Conservation (phyloP, 2,329 filamentous ascomycete genomes). For the Venturia effusa region DNA sequence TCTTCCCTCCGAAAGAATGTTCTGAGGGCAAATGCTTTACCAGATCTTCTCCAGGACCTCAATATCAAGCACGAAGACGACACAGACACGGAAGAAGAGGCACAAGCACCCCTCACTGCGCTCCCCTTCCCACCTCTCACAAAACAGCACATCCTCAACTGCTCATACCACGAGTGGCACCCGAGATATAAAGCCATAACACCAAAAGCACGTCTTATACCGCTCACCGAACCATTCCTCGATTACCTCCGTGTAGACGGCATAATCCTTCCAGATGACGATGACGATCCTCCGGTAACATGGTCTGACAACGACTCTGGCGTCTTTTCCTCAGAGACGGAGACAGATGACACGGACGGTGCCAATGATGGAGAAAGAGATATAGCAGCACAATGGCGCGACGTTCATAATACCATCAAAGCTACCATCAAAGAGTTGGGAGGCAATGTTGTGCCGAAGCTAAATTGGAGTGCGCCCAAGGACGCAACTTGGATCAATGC, state of each 20-base stretch:
- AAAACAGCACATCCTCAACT: constrained; percentile 81
- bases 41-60: not conserved
- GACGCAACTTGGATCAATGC: constrained; percentile 85
- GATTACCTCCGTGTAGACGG: constrained; percentile 86
- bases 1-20: constrained; percentile 1
- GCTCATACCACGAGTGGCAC: constrained; percentile 90
- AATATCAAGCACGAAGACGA: constrained; percentile 6
- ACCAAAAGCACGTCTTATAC: constrained; percentile 77
- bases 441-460: constrained; percentile 78
- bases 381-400: constrained; percentile 52
- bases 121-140: constrained; percentile 75
- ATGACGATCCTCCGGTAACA: constrained; percentile 30
- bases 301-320: constrained; percentile 43
- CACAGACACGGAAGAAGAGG: constrained; percentile 3
- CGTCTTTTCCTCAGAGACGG: constrained; percentile 35
- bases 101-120: constrained; percentile 16
- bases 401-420: constrained; percentile 68
- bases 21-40: not conserved
- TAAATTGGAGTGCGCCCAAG: constrained; percentile 96
- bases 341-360: constrained; percentile 38
- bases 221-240: constrained; percentile 64
- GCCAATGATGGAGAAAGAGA: constrained; percentile 38
- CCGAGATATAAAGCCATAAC: constrained; percentile 67
- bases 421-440: constrained; percentile 69
- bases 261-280: constrained; percentile 72